Evolutionary conservation across 1,284 basidiomycete species (phyloP), one percentile per base, ranked within the genome.

Genomic region (Amylostereum areolatum): DNA sequence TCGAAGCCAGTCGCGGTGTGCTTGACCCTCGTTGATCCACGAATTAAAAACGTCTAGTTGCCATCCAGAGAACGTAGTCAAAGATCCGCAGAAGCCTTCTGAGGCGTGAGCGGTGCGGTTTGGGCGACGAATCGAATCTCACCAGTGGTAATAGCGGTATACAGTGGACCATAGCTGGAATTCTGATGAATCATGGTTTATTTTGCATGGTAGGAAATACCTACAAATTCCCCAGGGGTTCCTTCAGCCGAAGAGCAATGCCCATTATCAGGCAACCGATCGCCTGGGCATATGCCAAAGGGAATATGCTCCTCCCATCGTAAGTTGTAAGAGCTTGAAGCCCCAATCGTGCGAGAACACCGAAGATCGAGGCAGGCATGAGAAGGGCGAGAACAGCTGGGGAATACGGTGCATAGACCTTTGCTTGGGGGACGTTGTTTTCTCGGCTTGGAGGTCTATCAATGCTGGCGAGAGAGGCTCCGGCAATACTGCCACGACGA

Each of bases 51-150:
- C 71, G 55, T 93, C 89, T 6, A 92, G 63, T 67, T 97, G 92
- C 96, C 97, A 99, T 12, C 85, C 80, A 3, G 94, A 97, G 69
- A 98, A 99, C 0, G 95, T 98, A 3, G 97, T 99, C 56, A 97
- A 70, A 4, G 92, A 96, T 1, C 96, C 97, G 61, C 96, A 98
- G 63, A 97, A 92, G 3, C 95, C 95, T 89, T 30, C 5, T 3
- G 18, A 4, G 18, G 18, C 40, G 50, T 25, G 34, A 51, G 27
- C 30, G 41, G 10, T 18, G 25, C 28, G 18, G 11, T 6, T n/a
- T 32, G 32, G 28, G 35, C 27, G 4, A 32, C n/a, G 34, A 31
- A 8, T 27, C 28, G 35, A 18, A 36, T 55, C 67, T 51, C 52
- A 86, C 90, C 90, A 40, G 95, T 97, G 0, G 92, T 91, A 18